Conservation (phyloP, 2,329 filamentous ascomycete species). For the Macrophomina tecta region DNA sequence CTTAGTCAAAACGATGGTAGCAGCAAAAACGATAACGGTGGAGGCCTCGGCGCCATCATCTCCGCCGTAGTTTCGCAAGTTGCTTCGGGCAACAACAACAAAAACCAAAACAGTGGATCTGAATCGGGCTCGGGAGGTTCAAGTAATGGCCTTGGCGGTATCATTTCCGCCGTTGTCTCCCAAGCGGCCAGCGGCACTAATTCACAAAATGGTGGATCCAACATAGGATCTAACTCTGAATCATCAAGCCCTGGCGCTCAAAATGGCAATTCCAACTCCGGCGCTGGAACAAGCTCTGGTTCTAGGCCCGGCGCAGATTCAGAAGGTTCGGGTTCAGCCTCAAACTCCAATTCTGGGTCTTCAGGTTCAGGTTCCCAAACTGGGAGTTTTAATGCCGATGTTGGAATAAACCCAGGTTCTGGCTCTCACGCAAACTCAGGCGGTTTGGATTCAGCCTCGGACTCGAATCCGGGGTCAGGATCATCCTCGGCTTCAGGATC, state of each 20-base stretch:
- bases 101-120: constrained; percentile 7
- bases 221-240: constrained; percentile 32
- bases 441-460: background rate
- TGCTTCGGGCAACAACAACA: constrained; percentile 15
- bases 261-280: background rate
- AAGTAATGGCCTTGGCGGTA: background rate
- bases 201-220: constrained; percentile 12
- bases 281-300: background rate
- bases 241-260: background rate
- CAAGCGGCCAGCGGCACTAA: constrained; percentile 20
- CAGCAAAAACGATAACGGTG: background rate
- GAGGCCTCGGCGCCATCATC: constrained; percentile 6
- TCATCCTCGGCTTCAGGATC: background rate
- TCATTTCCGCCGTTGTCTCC: constrained; percentile 13
- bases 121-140: background rate
- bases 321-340: background rate
- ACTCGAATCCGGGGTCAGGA: background rate
- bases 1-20: background rate
- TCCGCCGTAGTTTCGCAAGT: constrained; percentile 15
- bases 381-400: no score
- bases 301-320: background rate
- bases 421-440: background rate
- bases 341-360: background rate
- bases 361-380: constrained; percentile 25
- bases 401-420: constrained; percentile 29